These are phyloP conservation scores for Ophiocordyceps camponoti-leonardi DNA, from an alignment of 2,329 filamentous ascomycete genomes.

Conservation along the genomic window DNA sequence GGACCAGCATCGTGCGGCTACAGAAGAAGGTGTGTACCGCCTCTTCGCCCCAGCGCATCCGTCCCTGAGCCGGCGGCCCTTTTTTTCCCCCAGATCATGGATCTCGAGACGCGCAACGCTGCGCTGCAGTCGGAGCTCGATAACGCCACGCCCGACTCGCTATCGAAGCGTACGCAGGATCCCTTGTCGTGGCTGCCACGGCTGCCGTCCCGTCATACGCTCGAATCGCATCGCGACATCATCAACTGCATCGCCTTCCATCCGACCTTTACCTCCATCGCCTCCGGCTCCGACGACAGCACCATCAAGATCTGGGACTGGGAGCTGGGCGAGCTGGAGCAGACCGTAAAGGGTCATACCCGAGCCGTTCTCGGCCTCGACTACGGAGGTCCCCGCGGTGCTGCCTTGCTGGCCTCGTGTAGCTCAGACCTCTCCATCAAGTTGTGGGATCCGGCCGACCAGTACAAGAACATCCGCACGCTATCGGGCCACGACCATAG, in stretches of 20 bases:
- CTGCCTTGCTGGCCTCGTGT: conserved; percentile 44
- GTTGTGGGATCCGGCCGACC: conserved; percentile 80
- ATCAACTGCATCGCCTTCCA: conserved; percentile 87
- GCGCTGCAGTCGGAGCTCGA: conserved; percentile 71
- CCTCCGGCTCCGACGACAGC: conserved; percentile 78
- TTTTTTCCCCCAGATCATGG: conserved; percentile 72
- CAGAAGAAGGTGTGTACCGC: conserved; percentile 68
- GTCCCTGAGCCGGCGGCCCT: background rate
- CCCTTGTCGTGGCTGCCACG: conserved; percentile 76
- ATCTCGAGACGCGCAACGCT: conserved; percentile 62
- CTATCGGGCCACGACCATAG: conserved; percentile 86
- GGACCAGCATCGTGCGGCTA: conserved; percentile 85
- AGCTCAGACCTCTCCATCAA: conserved; percentile 82
- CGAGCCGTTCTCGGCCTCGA: conserved; percentile 78
- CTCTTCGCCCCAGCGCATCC: background rate
- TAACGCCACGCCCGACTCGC: conserved; percentile 58
- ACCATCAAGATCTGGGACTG: conserved; percentile 98
- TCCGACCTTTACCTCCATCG: conserved; percentile 76
- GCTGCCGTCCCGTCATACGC: conserved; percentile 60
- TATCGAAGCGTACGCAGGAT: conserved; percentile 67
- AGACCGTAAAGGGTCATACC: conserved; percentile 84
- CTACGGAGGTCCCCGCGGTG: conserved; percentile 70
- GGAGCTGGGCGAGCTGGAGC: conserved; percentile 79
- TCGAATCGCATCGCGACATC: conserved; percentile 66
- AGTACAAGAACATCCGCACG: conserved; percentile 87